Evolutionary conservation across 2,329 filamentous ascomycete species (phyloP), one percentile per base, ranked within the genome.

Genomic region (Hymenoscyphus albidus): DNA sequence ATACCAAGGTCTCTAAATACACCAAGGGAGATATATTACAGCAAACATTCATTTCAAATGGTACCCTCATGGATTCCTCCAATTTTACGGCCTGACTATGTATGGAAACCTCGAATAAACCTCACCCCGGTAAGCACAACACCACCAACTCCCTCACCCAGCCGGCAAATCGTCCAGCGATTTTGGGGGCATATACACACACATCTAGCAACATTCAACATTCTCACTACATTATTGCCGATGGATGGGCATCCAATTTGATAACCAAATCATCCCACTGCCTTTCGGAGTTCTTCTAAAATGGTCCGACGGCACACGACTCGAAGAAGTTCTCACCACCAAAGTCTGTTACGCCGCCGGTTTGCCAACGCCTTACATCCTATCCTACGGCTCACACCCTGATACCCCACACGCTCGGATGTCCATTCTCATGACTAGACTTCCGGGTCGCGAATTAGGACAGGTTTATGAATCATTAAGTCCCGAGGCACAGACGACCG

Each of bases 371-470:
- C 74, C 76, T 0, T 77, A 68, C 65, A 73, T 77, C 3, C 31
- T 78, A 27, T 69, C 64, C 62, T 77, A 70, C 44, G 74, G 76
- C 5, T 75, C 77, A 56, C 74, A 78, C 59, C 70, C 73, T 38
- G 66, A 74, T 64, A 71, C 65, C 18, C 70, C 68, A 64, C 69
- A 75, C 35, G 60, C 71, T 22, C 66, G 59, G 13, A 63, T 77
- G 59, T 78, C 77, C n/a, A 78, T 78, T 48, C 61, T 79, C 31
- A 79, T 80, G 77, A 79, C 77, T n/a, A 73, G 77, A 32, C 64
- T 78, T 59, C 77, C 75, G 18, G 76, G 77, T 5, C 62, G 70
- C 6, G 74, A 71, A 12, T 66, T 79, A 32, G 72, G 69, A 18
- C 74, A 77, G 60, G 69, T 68, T 2, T 67, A 64, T 18, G 69